Base-by-base conservation (phyloP, 2,329 filamentous ascomycete species). In the Helminthosporium solani region DNA sequence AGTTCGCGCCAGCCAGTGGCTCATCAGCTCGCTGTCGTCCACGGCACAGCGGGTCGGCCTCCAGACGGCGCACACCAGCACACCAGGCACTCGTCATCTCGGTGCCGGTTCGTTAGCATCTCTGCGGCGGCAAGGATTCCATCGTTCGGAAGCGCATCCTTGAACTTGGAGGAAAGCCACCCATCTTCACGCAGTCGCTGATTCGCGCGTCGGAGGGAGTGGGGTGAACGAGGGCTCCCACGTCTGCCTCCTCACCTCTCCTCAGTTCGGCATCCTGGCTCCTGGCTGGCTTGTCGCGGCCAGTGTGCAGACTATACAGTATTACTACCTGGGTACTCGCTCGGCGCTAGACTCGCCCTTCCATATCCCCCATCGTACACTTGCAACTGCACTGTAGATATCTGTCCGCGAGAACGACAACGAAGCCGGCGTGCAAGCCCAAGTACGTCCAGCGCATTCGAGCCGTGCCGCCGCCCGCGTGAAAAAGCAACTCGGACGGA, bases 91-190 rank as follows among this genome's bases (percentile, higher is more conserved):
- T 12, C 14, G 28, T 31, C 28, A 14, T 31, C 12, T 16, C 30
- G 15, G 15, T n/a, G n/a, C 30, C 12, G 14, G 28, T 31, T 31
- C 28, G 23, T 9, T 12, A 14, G 5, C 28, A 14, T 31, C 14
- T 31, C 14, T 31, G 28, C 6, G 28, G 6, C 28, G 4, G 28
- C 28, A 31, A 16, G 34, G 16, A 3, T 20, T 21, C 34, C 33
- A 15, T 23, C 34, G 34, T 31, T 37, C 34, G 34, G 33, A n/a
- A 35, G 34, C 34, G 5, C 34, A 37, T 21, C 34, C 34, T 37
- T 21, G 18, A 21, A n/a, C 18, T 31, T 7, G 28, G 25, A 27
- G 25, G 12, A 27, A 27, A 27, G 25, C 25, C 25, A 12, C n/a
- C n/a, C n/a, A n/a, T n/a, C n/a, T n/a, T n/a, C 9, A 25, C 23